phyloP scores from a whole-genome alignment of 192 early-diverging fungal species.

The Spizellomyces punctatus region DNA sequence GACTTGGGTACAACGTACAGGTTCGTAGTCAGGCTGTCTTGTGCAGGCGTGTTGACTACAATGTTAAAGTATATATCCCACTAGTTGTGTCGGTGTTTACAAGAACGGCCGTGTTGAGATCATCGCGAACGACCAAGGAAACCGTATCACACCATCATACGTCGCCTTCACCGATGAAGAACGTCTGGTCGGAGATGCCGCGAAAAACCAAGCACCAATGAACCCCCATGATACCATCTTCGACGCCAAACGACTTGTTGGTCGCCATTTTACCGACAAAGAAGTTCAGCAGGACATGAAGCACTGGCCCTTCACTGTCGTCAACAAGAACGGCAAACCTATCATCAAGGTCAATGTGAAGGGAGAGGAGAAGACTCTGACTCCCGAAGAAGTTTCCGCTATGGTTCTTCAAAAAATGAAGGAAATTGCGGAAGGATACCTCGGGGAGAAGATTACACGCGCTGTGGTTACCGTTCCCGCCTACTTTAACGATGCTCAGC shows the following conservation, averaged over 20 bases:
- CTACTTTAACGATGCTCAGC: conserved; percentile 95
- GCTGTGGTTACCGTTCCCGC: conserved; percentile 98
- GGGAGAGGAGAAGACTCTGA: conserved; percentile 83
- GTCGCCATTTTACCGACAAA: conserved; percentile 85
- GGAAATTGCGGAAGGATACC: conserved; percentile 87
- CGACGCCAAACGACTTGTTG: conserved; percentile 91
- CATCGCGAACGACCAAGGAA: conserved; percentile 94
- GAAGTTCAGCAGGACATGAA: conserved; percentile 92
- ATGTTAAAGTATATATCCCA: not conserved
- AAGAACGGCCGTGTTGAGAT: conserved; percentile 96
- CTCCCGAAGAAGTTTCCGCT: conserved; percentile 96
- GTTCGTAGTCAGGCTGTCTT: conserved; percentile 10
- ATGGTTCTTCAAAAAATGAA: conserved; percentile 97
- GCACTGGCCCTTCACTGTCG: conserved; percentile 93
- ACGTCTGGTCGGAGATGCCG: conserved; percentile 90
- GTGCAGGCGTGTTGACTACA: not conserved
- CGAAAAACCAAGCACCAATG: conserved; percentile 89
- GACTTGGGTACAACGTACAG: conserved; percentile 91
- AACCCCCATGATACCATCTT: conserved; percentile 92
- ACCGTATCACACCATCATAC: conserved; percentile 94
- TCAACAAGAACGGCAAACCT: conserved; percentile 81
- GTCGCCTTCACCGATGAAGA: conserved; percentile 92
- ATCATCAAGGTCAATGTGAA: conserved; percentile 81
- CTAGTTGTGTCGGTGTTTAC: conserved; percentile 90
- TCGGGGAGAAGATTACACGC: conserved; percentile 84